Evolutionary conservation across 805 yeast species (phyloP), one percentile per base, ranked within the genome.

Genomic region (Saccharomycopsis malanga): DNA sequence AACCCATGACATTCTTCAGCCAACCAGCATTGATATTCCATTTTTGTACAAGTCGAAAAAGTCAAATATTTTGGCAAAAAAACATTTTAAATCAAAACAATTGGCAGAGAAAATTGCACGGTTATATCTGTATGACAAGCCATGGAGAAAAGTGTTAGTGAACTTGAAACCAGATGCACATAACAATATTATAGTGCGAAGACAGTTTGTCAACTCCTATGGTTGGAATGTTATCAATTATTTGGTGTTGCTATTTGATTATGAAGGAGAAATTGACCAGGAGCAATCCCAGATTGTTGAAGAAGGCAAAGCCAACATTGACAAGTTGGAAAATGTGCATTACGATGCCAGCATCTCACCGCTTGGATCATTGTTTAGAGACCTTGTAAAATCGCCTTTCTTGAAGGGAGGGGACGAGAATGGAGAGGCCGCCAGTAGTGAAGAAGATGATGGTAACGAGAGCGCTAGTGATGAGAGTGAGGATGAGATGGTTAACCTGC

Each of bases 21-120:
- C 42, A 17, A 46, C 34, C 5, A 23, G 32, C 15, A 30, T 39
- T n/a, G 54, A 52, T 34, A 38, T 29, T 6, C 54, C 54, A 17
- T 52, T 52, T 46, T 46, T 45, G 10, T 52, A 52, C 27, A 41
- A 36, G 18, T 41, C 46, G 4, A 50, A 42, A 24, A 44, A 30
- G 29, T 40, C 47, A 4, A 52, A 49, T 18, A 15, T 29, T 23
- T 29, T 42, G 15, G 12, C 36, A 10, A 44, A 27, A 17, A 45
- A 44, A 17, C 48, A 53, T 46, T 57, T 56, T 14, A 72, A 69
- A 46, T 61, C 61, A 22, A 61, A 67, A 2, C 61, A 67, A 34
- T 58, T 72, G 18, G 91, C 85, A 57, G 98, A 93, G 54, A 73
- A 76, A 46, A 83, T 93, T 44, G 98, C 98, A 0, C 68, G 95